Evolutionary conservation across 2,329 filamentous ascomycete species (phyloP).

Genomic region (Drechslera avenae): DNA sequence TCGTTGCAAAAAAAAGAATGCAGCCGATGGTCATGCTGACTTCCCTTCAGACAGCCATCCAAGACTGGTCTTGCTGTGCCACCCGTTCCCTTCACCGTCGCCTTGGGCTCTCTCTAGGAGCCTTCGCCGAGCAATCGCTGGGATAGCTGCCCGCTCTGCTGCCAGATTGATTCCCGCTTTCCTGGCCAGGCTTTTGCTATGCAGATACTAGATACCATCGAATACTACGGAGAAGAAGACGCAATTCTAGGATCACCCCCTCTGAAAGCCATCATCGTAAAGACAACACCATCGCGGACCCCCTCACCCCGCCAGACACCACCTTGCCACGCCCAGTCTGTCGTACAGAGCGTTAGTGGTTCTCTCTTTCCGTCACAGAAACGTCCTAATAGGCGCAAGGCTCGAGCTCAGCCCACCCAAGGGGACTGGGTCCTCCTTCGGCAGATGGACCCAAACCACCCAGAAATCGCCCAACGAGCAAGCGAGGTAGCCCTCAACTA

Average conservation of each 20-base stretch:
- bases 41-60: constrained; percentile 28
- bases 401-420: constrained; percentile 56
- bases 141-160: constrained; percentile 22
- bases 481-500: constrained; percentile 57
- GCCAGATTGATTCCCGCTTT: background rate
- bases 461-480: constrained; percentile 67
- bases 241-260: constrained; percentile 50
- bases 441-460: constrained; percentile 66
- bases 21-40: constrained; percentile 35
- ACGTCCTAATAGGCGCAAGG: constrained; percentile 58
- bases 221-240: constrained; percentile 59
- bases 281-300: constrained; percentile 56
- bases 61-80: constrained; percentile 29
- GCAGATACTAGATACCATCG: constrained; percentile 34
- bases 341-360: constrained; percentile 48
- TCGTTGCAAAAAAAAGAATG: constrained; percentile 20
- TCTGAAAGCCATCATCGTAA: constrained; percentile 50
- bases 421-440: constrained; percentile 71
- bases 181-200: background rate
- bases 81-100: constrained; percentile 25
- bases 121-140: constrained; percentile 29
- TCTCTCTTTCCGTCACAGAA: constrained; percentile 54
- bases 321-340: constrained; percentile 21
- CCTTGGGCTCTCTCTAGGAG: constrained; percentile 21
- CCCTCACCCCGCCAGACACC: constrained; percentile 50